Percentiles rank a stretch among this genome's conserved stretches.
Evolutionary conservation across 768 basidiomycete species (phyloP).

Genomic region (button mushroom (Agaricus bisporus)): DNA sequence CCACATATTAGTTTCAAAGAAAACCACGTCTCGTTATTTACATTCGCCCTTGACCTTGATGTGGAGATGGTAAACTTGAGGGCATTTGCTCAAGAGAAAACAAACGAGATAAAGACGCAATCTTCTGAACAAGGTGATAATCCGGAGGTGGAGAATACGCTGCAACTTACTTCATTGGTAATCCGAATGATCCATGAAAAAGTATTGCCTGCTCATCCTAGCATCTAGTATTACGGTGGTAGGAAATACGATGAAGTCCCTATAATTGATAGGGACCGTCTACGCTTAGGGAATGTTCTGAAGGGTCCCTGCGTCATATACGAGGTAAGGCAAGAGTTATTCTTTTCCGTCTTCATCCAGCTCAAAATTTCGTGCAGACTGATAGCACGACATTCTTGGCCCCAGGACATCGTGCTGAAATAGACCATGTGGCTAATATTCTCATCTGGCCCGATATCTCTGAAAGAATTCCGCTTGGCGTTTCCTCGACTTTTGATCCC

Average conservation of each 20-base stretch:
- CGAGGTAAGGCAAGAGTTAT: conserved; percentile 12
- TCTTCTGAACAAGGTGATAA: neutral
- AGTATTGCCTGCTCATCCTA: neutral
- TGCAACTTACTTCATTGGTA: conserved; percentile 5
- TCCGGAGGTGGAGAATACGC: neutral
- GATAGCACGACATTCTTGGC: conserved; percentile 22
- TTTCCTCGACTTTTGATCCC: neutral
- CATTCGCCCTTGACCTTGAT: conserved; percentile 20
- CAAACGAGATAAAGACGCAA: conserved; percentile 4
- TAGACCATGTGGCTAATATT: conserved; percentile 22
- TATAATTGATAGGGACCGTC: conserved; percentile 18
- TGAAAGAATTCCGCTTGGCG: neutral
- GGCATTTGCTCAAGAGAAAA: conserved; percentile 16
- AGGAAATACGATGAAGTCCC: conserved; percentile 16
- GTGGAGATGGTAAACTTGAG: conserved; percentile 21
- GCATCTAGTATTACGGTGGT: conserved; percentile 15
- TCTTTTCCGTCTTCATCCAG: too few species aligned
- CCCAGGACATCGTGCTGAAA: conserved; percentile 21
- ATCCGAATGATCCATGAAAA: neutral
- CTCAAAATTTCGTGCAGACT: conserved; percentile 6
- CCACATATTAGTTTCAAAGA: conserved; percentile 16
- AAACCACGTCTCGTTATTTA: conserved; percentile 19
- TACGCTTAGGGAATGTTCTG: conserved; percentile 17
- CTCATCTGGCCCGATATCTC: conserved; percentile 18
- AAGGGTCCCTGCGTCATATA: conserved; percentile 21